These are phyloP conservation scores for Euclidium syriacum DNA, from an alignment of 345 rosid species.

Conservation along the genomic window DNA sequence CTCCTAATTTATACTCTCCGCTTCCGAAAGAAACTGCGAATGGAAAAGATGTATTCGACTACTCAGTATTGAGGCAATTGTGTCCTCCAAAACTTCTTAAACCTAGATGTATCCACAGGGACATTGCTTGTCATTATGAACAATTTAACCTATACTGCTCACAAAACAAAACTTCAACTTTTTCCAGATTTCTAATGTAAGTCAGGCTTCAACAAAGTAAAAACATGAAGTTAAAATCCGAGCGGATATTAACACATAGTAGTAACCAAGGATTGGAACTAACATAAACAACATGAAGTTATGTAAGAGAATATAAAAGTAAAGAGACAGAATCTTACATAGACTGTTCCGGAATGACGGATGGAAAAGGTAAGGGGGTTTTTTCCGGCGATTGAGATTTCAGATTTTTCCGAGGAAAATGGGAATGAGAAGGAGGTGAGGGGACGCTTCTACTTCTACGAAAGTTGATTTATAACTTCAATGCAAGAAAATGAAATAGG, in stretches of 20 bases:
- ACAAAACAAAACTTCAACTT: not conserved
- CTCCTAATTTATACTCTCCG: not conserved
- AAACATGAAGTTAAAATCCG: not conserved
- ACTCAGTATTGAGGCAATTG: too few species aligned
- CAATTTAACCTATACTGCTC: not conserved
- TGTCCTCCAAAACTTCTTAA: too few species aligned
- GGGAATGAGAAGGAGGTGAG: not conserved
- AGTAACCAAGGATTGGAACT: not conserved
- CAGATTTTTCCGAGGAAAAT: not conserved
- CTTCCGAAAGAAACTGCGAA: not conserved
- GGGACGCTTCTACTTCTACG: too few species aligned
- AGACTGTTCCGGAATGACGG: not conserved
- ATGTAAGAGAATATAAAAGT: not conserved
- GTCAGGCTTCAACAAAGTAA: not conserved
- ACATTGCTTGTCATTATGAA: not conserved
- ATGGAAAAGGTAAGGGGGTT: not conserved
- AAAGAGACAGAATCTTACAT: conserved; percentile 10
- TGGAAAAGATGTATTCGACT: too few species aligned
- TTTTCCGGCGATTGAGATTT: not conserved
- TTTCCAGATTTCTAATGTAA: not conserved
- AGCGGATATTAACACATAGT: not conserved
- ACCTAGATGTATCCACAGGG: not conserved
- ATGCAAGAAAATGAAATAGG: too few species aligned
- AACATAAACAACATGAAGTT: not conserved
- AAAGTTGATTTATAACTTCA: too few species aligned